These are phyloP conservation scores for Ceratocystiopsis sp. DNA, from an alignment of 2,329 filamentous ascomycete species.

Conservation along the genomic window DNA sequence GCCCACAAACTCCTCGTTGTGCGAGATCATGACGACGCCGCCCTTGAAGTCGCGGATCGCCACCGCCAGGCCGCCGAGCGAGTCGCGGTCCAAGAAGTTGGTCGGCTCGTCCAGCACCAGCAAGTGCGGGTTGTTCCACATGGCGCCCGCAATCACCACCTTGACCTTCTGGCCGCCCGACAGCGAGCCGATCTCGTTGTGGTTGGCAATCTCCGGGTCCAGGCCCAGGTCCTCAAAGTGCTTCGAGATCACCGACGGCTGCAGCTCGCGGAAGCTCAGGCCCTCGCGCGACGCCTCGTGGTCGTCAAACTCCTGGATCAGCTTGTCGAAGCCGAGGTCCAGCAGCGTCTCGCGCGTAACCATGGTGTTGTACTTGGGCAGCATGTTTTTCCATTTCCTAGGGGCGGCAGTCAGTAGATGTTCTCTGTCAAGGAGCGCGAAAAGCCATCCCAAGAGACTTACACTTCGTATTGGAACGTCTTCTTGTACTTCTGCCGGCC, in stretches of 20 bases:
- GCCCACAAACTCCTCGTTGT: constrained; percentile 98
- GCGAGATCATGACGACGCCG: constrained; percentile 97
- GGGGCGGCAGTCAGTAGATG: background rate
- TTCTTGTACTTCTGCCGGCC: constrained; percentile 99
- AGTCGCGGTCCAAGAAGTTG: constrained; percentile 98
- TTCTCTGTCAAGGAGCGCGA: no score
- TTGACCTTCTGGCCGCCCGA: constrained; percentile 98
- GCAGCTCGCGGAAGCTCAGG: constrained; percentile 85
- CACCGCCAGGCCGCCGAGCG: constrained; percentile 87
- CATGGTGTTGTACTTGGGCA: constrained; percentile 87
- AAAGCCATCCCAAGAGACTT: constrained; percentile 18
- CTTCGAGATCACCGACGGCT: constrained; percentile 87
- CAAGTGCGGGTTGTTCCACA: constrained; percentile 98
- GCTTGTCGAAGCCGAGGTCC: constrained; percentile 75
- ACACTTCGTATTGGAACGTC: constrained; percentile 94
- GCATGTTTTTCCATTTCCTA: constrained; percentile 71
- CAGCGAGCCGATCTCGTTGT: constrained; percentile 92
- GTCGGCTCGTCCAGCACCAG: constrained; percentile 96
- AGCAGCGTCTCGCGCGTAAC: constrained; percentile 83
- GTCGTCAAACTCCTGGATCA: constrained; percentile 96
- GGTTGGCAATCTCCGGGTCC: constrained; percentile 94
- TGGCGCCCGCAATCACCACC: constrained; percentile 86
- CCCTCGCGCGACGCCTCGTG: constrained; percentile 97
- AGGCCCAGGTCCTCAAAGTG: constrained; percentile 95
- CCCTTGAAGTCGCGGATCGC: constrained; percentile 97